Evolutionary conservation across 2,329 filamentous ascomycete species (phyloP), one percentile per base, ranked within the genome.

Genomic region (Samsoniella hepiali): DNA sequence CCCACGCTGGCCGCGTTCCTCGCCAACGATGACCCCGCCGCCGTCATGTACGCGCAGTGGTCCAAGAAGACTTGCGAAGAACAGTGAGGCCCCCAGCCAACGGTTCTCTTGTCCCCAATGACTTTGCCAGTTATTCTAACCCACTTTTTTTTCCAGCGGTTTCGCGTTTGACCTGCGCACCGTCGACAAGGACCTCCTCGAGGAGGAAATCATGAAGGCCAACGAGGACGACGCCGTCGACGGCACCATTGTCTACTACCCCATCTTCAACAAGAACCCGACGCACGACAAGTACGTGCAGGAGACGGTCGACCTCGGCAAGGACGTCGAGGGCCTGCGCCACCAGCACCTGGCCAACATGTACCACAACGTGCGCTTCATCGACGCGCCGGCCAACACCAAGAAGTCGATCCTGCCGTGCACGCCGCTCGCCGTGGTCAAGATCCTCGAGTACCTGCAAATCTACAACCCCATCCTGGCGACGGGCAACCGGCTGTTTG

Each of bases 271-370:
- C 17, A 80, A 81, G 77, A 90, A 93, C 79, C 89, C 88, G 59
- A 84, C 87, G 34, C 92, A 97, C 77, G 95, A 99, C 77, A 90
- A 91, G 76, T 98, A 98, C 76, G 87, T 99, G 68, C 94, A 98
- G 79, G 93, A 97, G 79, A 91, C 96, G 3, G 93, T 97, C 63
- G 88, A 91, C 63, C 84, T 97, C 50, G 80, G 85, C 76, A 98
- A 99, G 78, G 95, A 99, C 72, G 94, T 99, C 68, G 95, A 99
- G 77, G 95, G 95, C 42, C 86, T 99, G 64, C 92, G 90, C 70
- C 94, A 97, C 78, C 89, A 88, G 73, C 93, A 98, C 79, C 90
- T 98, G 73, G 93, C 94, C 85, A 99, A 99, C 84, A 97, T 99
- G 93, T 99, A 98, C 80, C 91, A 97, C 82, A 99, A 99, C 80